Base-by-base conservation (phyloP, 2,329 filamentous ascomycete species). In the Sporothrix sp. region DNA sequence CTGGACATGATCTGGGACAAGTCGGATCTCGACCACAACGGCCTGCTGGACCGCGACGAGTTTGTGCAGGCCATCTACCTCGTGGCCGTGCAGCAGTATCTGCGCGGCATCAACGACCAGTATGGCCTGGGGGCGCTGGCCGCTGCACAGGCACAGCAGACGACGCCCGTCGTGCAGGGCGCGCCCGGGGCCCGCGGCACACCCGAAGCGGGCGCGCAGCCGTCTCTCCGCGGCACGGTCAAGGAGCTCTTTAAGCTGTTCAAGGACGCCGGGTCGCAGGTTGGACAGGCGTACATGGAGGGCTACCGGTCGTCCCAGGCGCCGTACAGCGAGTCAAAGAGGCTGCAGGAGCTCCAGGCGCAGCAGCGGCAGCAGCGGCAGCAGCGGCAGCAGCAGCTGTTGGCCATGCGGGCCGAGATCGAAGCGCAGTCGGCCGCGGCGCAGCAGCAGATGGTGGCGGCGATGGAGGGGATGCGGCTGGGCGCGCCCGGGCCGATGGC, bases 1-100 rank as follows among this genome's bases (percentile, higher is more conserved):
- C 51, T 59, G 8, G 56, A 55, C 3, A 52, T 48, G 23, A 60
- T 61, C 20, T 60, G 58, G 58, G 56, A 58, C 14, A 52, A 59
- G 33, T 53, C 58, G 28, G 58, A 59, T 14, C 40, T 55, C 9
- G 56, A 58, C 33, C 54, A 52, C 2, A 54, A 61, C 44, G 58
- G 58, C 2, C 50, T 48, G 7, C 58, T 60, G 35, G 55, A 57
- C 16, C 56, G 50, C 37, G 55, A 56, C 2, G 59, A 60, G 45
- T 61, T 47, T 40, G 42, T 59, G 4, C 54, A 57, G 30, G 58
- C 58, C 14, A 58, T 61, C 54, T 58, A 57, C 54, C 27, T 56
- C 7, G 56, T 61, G 16, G 56, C 40, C 6, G 36, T 51, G 23
- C 48, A 51, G 48, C 40, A 45, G 33, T 30, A 39, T 18, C 6